Conservation (phyloP, 768 basidiomycete species). For the Flagelloscypha sp. region DNA sequence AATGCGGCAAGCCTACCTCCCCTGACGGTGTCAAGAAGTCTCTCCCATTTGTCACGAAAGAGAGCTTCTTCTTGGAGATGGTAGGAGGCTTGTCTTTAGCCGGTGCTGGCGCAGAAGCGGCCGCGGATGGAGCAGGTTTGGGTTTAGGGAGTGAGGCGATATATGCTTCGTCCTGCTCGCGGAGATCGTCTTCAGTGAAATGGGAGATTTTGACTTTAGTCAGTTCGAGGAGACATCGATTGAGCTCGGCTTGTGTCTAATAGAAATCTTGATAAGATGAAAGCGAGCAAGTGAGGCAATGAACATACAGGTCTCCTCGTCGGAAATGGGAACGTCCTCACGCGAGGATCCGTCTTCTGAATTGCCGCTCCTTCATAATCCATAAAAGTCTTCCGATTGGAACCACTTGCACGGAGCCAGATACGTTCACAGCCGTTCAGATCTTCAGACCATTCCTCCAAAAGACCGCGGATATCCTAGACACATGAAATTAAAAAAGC, state of each 20-base stretch:
- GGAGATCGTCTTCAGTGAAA: constrained; percentile 77
- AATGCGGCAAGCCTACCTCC: constrained; percentile 81
- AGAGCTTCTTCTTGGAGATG: constrained; percentile 72
- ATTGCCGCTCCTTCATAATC: constrained; percentile 81
- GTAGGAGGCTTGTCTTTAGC: constrained; percentile 47
- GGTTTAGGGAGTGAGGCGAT: constrained; percentile 84
- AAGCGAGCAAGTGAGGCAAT: constrained; percentile 1
- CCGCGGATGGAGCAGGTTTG: constrained; percentile 38
- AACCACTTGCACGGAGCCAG: constrained; percentile 83
- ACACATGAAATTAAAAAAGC: constrained; percentile 2
- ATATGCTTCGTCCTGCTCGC: constrained; percentile 81
- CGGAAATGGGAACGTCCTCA: constrained; percentile 92
- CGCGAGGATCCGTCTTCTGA: constrained; percentile 68
- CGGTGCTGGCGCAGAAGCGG: constrained; percentile 27
- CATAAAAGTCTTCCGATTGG: constrained; percentile 82
- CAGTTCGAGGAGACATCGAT: constrained; percentile 81
- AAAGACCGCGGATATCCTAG: constrained; percentile 81
- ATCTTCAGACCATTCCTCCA: constrained; percentile 83
- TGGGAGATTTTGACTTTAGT: constrained; percentile 79
- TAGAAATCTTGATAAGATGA: background rate
- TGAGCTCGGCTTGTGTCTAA: constrained; percentile 85
- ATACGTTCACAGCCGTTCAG: constrained; percentile 81
- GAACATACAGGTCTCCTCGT: constrained; percentile 85
- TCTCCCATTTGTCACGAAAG: constrained; percentile 69
- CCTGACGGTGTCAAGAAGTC: constrained; percentile 84